phyloP scores from a whole-genome alignment of 805 yeast genomes.

The Scheffersomyces coipomensis region DNA sequence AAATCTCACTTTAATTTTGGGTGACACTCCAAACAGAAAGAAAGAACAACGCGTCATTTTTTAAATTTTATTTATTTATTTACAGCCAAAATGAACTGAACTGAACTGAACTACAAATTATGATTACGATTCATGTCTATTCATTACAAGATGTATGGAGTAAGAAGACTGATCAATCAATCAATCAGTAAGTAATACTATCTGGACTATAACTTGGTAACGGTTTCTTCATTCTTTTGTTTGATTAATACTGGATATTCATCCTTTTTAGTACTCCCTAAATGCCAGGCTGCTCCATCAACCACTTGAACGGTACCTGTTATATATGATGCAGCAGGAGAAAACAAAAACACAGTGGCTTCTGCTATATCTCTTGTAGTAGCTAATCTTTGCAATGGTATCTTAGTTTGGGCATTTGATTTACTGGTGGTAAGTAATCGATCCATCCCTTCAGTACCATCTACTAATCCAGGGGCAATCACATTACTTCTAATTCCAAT shows the following conservation, averaged over 20 bases:
- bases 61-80: too few species aligned
- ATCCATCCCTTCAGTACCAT: conserved; percentile 77
- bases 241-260: conserved; percentile 28
- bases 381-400: conserved; percentile 72
- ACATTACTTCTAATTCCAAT: conserved; percentile 79
- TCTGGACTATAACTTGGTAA: not conserved
- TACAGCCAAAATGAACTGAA: too few species aligned
- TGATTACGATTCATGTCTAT: too few species aligned
- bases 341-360: conserved; percentile 77
- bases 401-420: conserved; percentile 21
- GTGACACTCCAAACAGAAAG: too few species aligned
- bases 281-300: conserved; percentile 90
- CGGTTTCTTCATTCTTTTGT: not conserved
- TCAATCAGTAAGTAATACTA: too few species aligned
- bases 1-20: too few species aligned
- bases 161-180: too few species aligned
- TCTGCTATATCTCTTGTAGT: conserved; percentile 77
- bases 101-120: too few species aligned
- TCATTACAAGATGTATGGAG: too few species aligned
- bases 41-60: too few species aligned
- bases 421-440: conserved; percentile 42
- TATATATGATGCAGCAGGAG: conserved; percentile 74
- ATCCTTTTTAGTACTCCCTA: conserved; percentile 35
- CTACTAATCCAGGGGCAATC: conserved; percentile 90
- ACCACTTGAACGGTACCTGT: conserved; percentile 81